Evolutionary conservation across 1,284 basidiomycete species (phyloP).

Genomic region (Fomitopsis palustris): DNA sequence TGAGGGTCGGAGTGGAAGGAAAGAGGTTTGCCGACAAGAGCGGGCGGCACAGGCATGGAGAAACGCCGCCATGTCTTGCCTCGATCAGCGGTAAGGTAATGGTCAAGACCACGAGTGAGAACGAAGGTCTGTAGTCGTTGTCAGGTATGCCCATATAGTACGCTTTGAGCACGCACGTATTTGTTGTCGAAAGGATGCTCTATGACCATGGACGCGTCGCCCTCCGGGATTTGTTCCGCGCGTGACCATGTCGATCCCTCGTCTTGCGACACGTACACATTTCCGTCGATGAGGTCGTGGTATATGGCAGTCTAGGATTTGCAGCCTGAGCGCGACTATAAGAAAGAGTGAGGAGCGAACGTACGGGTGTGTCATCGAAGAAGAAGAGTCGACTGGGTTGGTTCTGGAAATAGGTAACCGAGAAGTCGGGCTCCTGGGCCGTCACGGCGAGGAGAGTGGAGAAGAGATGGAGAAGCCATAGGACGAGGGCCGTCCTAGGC

Average conservation of each 20-base stretch:
- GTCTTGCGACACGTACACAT: constrained; percentile 80
- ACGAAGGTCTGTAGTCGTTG: constrained; percentile 67
- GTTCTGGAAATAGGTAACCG: constrained; percentile 57
- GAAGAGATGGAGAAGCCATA: constrained; percentile 31
- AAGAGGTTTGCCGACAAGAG: constrained; percentile 60
- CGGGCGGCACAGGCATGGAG: constrained; percentile 60
- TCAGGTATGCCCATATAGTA: neutral
- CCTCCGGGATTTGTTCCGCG: constrained; percentile 60
- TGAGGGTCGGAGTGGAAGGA: constrained; percentile 77
- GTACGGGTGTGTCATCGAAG: constrained; percentile 87
- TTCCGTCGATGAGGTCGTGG: constrained; percentile 70
- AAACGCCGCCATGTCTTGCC: constrained; percentile 86
- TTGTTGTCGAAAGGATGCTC: constrained; percentile 83
- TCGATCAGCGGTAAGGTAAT: constrained; percentile 84
- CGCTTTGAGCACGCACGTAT: constrained; percentile 15
- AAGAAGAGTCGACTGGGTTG: constrained; percentile 86
- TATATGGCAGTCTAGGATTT: constrained; percentile 68
- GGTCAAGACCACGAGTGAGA: constrained; percentile 64
- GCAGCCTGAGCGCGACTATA: constrained; percentile 6
- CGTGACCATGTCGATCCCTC: constrained; percentile 84
- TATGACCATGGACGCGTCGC: constrained; percentile 71
- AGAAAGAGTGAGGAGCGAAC: constrained; percentile 15
- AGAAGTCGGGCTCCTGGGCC: constrained; percentile 39
- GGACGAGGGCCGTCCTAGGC: constrained; percentile 9
- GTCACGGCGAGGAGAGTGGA: constrained; percentile 19